Percentiles rank a stretch among this genome's conserved stretches.
Evolutionary conservation across 129 eudicot genomes (phyloP).

Genomic region (Tagetes erecta): DNA sequence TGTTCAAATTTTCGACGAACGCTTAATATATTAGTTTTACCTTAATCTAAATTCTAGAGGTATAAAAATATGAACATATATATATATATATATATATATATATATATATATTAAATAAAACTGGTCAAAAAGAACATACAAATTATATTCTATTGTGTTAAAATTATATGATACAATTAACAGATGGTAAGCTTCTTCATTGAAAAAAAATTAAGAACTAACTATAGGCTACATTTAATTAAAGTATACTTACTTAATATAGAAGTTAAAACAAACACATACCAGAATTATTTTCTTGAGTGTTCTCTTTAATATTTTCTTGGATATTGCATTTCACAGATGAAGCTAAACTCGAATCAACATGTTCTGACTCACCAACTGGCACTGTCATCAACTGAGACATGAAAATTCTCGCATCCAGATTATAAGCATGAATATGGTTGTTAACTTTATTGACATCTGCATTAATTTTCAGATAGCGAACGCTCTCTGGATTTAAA

Average conservation of each 20-base stretch:
- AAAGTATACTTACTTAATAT: not conserved
- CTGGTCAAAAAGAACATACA: not conserved
- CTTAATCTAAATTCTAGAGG: not conserved
- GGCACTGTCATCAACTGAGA: slow-evolving; percentile 67
- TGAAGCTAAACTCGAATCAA: slow-evolving; percentile 30
- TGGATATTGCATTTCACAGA: slow-evolving; percentile 20
- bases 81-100: too few species aligned
- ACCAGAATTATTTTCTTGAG: slow-evolving; percentile 40
- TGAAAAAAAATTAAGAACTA: not conserved
- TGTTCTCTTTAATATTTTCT: slow-evolving; percentile 10
- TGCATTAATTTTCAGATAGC: slow-evolving; percentile 75
- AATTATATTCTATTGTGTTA: not conserved
- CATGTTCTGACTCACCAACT: slow-evolving; percentile 37
- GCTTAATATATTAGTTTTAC: not conserved
- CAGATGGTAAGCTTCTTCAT: not conserved
- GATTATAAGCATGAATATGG: slow-evolving; percentile 54
- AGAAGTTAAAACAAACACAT: not conserved
- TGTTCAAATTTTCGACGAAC: not conserved
- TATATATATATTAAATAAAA: too few species aligned
- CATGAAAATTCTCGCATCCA: slow-evolving; percentile 85
- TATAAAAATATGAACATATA: too few species aligned
- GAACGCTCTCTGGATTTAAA: slow-evolving; percentile 87
- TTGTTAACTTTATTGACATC: slow-evolving; percentile 74
- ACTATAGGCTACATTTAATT: not conserved
- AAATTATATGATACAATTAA: not conserved